Conservation (phyloP, 2,329 filamentous ascomycete genomes). For the Botrytis porri region DNA sequence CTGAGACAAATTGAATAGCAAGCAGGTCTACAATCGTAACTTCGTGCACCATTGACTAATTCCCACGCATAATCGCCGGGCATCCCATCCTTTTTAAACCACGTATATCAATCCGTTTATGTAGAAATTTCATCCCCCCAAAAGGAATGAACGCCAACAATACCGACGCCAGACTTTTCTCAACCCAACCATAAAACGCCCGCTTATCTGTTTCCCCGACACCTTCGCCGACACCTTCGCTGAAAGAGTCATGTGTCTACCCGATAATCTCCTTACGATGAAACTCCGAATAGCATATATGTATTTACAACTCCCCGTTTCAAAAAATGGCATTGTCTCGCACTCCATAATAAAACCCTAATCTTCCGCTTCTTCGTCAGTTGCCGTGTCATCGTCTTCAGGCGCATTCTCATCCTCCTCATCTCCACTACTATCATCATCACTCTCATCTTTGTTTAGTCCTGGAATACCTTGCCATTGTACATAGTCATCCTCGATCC, state of each 20-base stretch:
- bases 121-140: not conserved
- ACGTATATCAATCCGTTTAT: not conserved
- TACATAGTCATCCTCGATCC: slow-evolving; percentile 83
- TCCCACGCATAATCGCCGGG: not conserved
- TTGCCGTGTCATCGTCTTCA: slow-evolving; percentile 30
- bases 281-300: slow-evolving; percentile 3
- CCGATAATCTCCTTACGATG: not conserved
- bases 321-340: not conserved
- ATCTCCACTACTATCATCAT: slow-evolving; percentile 49
- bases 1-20: not conserved
- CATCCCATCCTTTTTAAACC: not conserved
- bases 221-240: slow-evolving; percentile 14
- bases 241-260: not conserved
- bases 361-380: slow-evolving; percentile 32
- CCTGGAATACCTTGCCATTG: slow-evolving; percentile 75
- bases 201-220: not conserved
- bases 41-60: not conserved
- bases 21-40: not conserved
- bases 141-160: not conserved
- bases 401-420: slow-evolving; percentile 26
- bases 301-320: slow-evolving; percentile 2
- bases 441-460: slow-evolving; percentile 56
- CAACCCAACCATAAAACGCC: not conserved
- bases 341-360: slow-evolving; percentile 14
- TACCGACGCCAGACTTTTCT: slow-evolving; percentile 7